phyloP scores from a whole-genome alignment of 805 yeast genomes.

The Ogataea saltuana region DNA sequence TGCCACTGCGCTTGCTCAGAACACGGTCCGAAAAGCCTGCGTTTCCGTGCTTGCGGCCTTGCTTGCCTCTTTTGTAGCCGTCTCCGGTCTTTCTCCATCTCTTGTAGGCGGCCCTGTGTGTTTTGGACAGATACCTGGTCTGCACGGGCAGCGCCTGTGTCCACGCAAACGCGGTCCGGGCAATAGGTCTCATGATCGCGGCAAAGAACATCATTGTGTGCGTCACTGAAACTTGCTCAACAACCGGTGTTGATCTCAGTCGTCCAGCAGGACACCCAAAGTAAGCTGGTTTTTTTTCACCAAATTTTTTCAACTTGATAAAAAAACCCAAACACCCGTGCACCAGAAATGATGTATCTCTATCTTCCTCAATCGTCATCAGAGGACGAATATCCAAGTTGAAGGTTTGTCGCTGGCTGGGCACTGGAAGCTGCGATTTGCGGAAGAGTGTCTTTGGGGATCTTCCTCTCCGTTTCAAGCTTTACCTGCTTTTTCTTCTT shows the following conservation, averaged over 20 bases:
- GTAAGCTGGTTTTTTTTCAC: background rate
- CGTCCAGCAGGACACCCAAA: background rate
- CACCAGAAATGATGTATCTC: background rate
- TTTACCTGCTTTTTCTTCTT: background rate
- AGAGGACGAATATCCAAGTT: constrained; percentile 3
- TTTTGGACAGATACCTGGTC: constrained; percentile 53
- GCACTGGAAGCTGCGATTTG: background rate
- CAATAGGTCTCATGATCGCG: constrained; percentile 23
- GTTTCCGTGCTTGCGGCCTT: constrained; percentile 92
- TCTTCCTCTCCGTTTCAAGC: constrained; percentile 6
- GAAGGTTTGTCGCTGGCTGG: background rate
- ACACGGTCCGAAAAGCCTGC: constrained; percentile 77
- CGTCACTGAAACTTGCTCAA: too few species aligned
- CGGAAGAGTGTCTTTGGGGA: background rate
- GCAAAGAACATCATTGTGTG: constrained; percentile 9
- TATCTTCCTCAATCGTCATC: background rate
- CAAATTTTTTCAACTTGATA: background rate
- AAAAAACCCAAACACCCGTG: background rate
- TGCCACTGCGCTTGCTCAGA: constrained; percentile 60
- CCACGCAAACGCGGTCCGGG: constrained; percentile 5
- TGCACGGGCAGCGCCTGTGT: constrained; percentile 12
- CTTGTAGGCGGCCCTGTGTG: constrained; percentile 85
- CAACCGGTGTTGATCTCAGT: too few species aligned
- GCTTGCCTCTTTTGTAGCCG: constrained; percentile 65
- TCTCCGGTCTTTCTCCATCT: constrained; percentile 80